Evolutionary conservation across 495 filamentous ascomycete genomes (phyloP).

Genomic region (Achaetomiella virescens): DNA sequence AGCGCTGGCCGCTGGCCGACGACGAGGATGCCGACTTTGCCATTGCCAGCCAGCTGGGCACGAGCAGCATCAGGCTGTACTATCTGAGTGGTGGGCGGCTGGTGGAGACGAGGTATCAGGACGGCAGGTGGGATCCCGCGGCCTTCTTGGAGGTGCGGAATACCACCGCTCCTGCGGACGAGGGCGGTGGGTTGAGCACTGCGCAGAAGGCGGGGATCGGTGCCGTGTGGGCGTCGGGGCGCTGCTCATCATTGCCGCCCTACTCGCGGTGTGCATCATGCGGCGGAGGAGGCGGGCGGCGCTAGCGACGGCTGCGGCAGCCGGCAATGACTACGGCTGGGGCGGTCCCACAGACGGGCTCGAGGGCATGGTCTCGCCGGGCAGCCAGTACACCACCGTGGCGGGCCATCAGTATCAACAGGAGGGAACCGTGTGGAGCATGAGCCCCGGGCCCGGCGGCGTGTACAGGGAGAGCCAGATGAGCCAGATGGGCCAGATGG

Average conservation of each 20-base stretch:
- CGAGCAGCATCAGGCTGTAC: slow-evolving; percentile 18
- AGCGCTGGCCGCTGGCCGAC: slow-evolving; percentile 21
- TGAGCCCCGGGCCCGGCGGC: too few species aligned
- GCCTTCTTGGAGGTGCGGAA: neutral
- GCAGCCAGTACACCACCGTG: too few species aligned
- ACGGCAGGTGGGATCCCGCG: slow-evolving; percentile 3
- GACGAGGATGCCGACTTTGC: slow-evolving; percentile 13
- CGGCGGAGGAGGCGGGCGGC: slow-evolving; percentile 4
- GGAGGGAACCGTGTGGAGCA: too few species aligned
- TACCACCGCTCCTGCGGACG: neutral
- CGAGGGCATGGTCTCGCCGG: too few species aligned
- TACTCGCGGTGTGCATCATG: slow-evolving; percentile 5
- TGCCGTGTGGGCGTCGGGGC: slow-evolving; percentile 8
- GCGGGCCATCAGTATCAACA: too few species aligned
- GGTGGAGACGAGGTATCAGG: slow-evolving; percentile 16
- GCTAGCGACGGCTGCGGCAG: neutral
- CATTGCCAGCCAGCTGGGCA: slow-evolving; percentile 18
- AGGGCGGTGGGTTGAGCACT: slow-evolving; percentile 8
- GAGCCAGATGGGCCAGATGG: too few species aligned
- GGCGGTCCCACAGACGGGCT: too few species aligned
- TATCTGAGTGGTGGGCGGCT: slow-evolving; percentile 20
- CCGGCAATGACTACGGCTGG: neutral
- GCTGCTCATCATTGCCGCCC: slow-evolving; percentile 7
- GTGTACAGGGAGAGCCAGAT: too few species aligned
- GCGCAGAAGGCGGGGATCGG: slow-evolving; percentile 19